These are phyloP conservation scores for Mitragyna speciosa DNA, from an alignment of 257 asterid species.

Conservation along the genomic window DNA sequence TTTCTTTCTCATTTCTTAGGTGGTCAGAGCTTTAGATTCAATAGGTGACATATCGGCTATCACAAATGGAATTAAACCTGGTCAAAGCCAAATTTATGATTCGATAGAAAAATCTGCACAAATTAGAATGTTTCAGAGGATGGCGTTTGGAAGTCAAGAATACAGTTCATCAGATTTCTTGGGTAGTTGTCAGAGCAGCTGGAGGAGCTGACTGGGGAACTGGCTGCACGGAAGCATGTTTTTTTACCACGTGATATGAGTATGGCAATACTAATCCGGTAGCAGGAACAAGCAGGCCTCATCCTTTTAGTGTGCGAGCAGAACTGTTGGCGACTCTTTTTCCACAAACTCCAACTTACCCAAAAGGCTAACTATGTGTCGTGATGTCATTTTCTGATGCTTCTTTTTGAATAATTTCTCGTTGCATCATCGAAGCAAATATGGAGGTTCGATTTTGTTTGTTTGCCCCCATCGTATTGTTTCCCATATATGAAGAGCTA, in stretches of 20 bases:
- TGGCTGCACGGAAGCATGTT: no score
- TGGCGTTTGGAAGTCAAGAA: slow-evolving; percentile 93
- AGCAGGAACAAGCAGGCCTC: not conserved
- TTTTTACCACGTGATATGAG: not conserved
- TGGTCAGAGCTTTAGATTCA: slow-evolving; percentile 77
- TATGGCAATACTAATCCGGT: not conserved
- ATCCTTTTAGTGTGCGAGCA: not conserved
- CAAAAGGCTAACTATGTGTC: not conserved
- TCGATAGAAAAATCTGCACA: slow-evolving; percentile 88
- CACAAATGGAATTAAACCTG: slow-evolving; percentile 81
- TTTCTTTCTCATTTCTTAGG: slow-evolving; percentile 35
- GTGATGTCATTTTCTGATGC: not conserved
- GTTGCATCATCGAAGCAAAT: not conserved
- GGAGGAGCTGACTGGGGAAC: slow-evolving; percentile 29
- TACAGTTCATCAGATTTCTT: slow-evolving; percentile 55
- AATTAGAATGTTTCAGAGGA: slow-evolving; percentile 76
- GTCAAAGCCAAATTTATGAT: slow-evolving; percentile 71
- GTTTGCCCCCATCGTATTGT: not conserved
- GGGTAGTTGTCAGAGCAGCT: slow-evolving; percentile 57
- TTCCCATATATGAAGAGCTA: not conserved
- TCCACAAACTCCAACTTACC: not conserved
- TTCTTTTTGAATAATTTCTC: not conserved
- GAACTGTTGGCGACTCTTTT: not conserved
- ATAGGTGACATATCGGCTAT: slow-evolving; percentile 70
- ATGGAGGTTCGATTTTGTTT: not conserved